Conservation (phyloP, 768 basidiomycete genomes). For the Suillus placidus region DNA sequence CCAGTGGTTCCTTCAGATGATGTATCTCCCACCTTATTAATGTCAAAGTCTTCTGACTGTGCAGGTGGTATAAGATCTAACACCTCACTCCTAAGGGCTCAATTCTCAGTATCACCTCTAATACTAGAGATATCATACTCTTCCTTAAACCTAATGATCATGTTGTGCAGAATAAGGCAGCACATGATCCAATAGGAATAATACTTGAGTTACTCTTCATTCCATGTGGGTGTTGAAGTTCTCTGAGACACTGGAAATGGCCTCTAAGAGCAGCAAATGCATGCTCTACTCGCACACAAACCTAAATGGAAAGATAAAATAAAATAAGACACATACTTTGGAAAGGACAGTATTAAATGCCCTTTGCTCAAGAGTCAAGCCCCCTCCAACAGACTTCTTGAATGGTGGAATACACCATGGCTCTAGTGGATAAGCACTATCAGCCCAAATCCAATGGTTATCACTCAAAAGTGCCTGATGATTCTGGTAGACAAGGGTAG, state of each 20-base stretch:
- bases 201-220: not conserved
- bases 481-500: not conserved
- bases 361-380: not conserved
- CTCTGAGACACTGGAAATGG: not conserved
- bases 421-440: not conserved
- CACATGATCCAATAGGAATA: constrained; percentile 6
- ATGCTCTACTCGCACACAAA: not conserved
- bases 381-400: not conserved
- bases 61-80: not conserved
- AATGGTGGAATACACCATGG: not conserved
- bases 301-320: not conserved
- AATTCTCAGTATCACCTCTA: not conserved
- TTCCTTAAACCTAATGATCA: constrained; percentile 7
- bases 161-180: constrained; percentile 11
- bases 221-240: not conserved
- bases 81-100: not conserved
- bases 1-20: not conserved
- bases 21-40: not conserved
- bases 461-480: not conserved
- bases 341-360: not conserved
- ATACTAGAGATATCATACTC: not conserved
- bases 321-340: not conserved
- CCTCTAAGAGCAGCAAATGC: not conserved
- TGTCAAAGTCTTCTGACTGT: not conserved
- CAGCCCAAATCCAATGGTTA: not conserved